phyloP scores from a whole-genome alignment of 192 early-diverging fungal species.

The Geranomyces variabilis region DNA sequence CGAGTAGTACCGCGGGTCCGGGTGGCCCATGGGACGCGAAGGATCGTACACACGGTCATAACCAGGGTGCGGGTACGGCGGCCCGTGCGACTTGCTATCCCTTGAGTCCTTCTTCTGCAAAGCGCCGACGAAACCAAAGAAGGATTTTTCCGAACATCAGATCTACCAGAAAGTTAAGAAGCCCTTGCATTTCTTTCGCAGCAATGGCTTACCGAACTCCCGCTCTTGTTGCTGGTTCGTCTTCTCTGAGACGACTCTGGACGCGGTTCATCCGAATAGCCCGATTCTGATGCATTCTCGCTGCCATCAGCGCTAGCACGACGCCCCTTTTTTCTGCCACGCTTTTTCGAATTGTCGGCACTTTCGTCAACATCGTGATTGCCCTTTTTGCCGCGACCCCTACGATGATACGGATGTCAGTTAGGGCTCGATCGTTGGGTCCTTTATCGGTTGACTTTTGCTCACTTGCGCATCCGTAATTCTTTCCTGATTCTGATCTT shows the following conservation, averaged over 20 bases:
- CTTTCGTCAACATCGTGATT: constrained; percentile 17
- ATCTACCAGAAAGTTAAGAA: too few relatives aligned
- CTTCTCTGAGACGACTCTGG: constrained; percentile 19
- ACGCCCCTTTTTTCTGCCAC: constrained; percentile 28
- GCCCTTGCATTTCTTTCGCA: too few relatives aligned
- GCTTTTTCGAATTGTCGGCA: constrained; percentile 18
- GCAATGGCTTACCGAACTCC: constrained; percentile 21
- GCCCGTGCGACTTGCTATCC: neutral
- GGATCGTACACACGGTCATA: constrained; percentile 26
- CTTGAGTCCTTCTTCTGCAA: constrained; percentile 4
- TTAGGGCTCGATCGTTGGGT: neutral
- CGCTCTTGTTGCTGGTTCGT: constrained; percentile 11
- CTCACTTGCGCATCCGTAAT: constrained; percentile 45
- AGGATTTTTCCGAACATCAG: too few relatives aligned
- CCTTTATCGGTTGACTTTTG: neutral
- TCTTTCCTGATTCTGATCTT: constrained; percentile 96
- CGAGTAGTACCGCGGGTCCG: constrained; percentile 27
- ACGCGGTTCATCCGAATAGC: constrained; percentile 24
- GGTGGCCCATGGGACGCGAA: constrained; percentile 9
- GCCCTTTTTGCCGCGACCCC: constrained; percentile 26
- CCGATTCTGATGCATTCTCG: constrained; percentile 27
- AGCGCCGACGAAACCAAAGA: neutral
- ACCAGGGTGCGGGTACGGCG: constrained; percentile 4
- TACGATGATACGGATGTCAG: neutral
- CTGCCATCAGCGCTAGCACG: constrained; percentile 25